phyloP scores from a whole-genome alignment of 2,329 filamentous ascomycete species.

The Clonostachys rosea region DNA sequence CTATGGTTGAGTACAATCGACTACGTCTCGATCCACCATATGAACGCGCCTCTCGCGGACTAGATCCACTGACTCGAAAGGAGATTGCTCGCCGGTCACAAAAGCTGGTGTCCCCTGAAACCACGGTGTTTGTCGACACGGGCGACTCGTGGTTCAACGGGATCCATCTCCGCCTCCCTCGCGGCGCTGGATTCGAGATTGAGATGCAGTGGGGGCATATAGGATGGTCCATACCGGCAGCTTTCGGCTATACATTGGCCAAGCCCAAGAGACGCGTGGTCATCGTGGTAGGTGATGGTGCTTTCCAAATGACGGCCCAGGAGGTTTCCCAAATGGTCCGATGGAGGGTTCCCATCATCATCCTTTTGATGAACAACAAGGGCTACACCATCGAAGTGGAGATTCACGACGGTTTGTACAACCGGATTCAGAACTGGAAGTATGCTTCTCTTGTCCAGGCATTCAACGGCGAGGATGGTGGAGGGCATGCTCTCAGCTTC shows the following conservation, averaged over 20 bases:
- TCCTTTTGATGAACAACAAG: slow-evolving; percentile 15
- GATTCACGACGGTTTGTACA: slow-evolving; percentile 26
- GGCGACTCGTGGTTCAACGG: slow-evolving; percentile 5
- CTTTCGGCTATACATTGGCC: slow-evolving; percentile 15
- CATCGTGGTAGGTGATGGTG: slow-evolving; percentile 6
- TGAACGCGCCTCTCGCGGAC: background rate
- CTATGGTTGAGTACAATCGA: slow-evolving; percentile 1
- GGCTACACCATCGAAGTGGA: slow-evolving; percentile 31
- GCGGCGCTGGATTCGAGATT: slow-evolving; percentile 15
- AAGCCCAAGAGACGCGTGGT: slow-evolving; percentile 4
- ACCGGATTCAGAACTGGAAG: slow-evolving; percentile 23
- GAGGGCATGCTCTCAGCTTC: slow-evolving; percentile 3
- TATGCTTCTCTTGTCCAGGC: slow-evolving; percentile 19
- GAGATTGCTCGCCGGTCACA: slow-evolving; percentile 3
- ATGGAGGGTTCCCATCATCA: slow-evolving; percentile 4
- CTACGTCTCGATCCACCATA: background rate
- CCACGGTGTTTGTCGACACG: slow-evolving; percentile 6
- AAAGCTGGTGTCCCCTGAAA: slow-evolving; percentile 1
- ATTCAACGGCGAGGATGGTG: slow-evolving; percentile 3
- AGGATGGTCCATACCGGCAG: slow-evolving; percentile 16
- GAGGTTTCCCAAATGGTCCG: slow-evolving; percentile 8
- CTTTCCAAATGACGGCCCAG: slow-evolving; percentile 8
- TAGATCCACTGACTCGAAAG: slow-evolving; percentile 3
- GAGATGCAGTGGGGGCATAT: slow-evolving; percentile 22
- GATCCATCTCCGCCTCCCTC: background rate